Evolutionary conservation across 495 filamentous ascomycete genomes (phyloP).

Genomic region (Aspergillus baeticus): DNA sequence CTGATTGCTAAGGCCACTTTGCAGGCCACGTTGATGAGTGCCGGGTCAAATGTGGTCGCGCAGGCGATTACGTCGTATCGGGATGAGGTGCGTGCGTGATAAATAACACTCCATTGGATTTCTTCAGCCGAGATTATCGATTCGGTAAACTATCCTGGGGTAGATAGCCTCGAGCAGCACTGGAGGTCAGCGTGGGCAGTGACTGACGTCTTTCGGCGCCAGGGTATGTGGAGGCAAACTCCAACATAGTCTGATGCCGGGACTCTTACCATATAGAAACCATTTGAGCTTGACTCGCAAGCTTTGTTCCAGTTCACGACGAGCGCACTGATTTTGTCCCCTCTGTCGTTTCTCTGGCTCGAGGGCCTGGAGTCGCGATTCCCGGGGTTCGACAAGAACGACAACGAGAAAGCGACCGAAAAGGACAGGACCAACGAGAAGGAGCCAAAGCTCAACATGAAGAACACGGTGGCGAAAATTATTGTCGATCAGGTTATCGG

Average conservation of each 20-base stretch:
- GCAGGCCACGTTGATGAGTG: conserved; percentile 64
- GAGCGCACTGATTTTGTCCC: conserved; percentile 66
- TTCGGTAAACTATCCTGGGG: neutral
- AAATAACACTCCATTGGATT: neutral
- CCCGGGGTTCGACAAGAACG: conserved; percentile 34
- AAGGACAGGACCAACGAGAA: neutral
- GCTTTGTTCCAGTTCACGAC: conserved; percentile 72
- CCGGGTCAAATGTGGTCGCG: conserved; percentile 73
- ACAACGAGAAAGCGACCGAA: conserved; percentile 5
- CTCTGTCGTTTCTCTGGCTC: conserved; percentile 81
- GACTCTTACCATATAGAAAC: conserved; percentile 10
- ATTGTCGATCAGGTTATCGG: conserved; percentile 75
- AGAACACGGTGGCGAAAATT: conserved; percentile 74
- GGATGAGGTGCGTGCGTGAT: conserved; percentile 53
- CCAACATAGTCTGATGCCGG: too few relatives aligned
- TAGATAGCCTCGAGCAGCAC: neutral
- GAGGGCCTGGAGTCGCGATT: conserved; percentile 49
- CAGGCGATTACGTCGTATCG: conserved; percentile 67
- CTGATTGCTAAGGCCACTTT: conserved; percentile 64
- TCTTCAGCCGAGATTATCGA: neutral
- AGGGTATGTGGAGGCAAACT: too few relatives aligned
- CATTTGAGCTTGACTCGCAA: conserved; percentile 50
- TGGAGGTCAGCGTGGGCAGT: too few relatives aligned
- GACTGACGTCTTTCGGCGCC: too few relatives aligned
- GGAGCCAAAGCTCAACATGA: conserved; percentile 51